Percentiles rank a stretch among this genome's conserved stretches.
phyloP scores from a whole-genome alignment of 805 yeast species.

The Cyberlindnera veronae region DNA sequence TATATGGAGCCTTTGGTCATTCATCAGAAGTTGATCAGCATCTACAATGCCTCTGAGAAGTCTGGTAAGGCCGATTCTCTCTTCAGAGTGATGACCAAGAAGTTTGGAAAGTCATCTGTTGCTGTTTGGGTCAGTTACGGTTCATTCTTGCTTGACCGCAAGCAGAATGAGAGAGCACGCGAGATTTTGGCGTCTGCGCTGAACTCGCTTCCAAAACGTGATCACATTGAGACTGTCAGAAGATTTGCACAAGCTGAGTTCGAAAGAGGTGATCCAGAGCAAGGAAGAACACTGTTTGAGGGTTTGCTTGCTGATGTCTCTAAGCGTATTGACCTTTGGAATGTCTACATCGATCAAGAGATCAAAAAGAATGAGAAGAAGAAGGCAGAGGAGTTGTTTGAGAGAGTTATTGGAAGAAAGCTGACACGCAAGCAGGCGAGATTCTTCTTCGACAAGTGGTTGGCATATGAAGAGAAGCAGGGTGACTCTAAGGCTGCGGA shows the following conservation, averaged over 20 bases:
- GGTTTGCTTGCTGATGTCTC: constrained; percentile 88
- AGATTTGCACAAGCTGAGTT: constrained; percentile 90
- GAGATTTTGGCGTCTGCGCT: constrained; percentile 72
- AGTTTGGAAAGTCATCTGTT: constrained; percentile 66
- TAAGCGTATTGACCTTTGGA: constrained; percentile 91
- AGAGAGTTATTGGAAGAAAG: constrained; percentile 66
- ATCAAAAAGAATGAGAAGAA: constrained; percentile 64
- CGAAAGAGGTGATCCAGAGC: constrained; percentile 83
- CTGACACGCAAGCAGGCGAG: constrained; percentile 86
- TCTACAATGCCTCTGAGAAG: constrained; percentile 73
- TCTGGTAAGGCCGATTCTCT: constrained; percentile 64
- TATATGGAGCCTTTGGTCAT: constrained; percentile 85
- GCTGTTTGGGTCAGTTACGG: constrained; percentile 84
- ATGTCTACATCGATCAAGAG: constrained; percentile 91
- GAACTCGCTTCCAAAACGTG: constrained; percentile 64
- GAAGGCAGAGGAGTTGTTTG: constrained; percentile 76
- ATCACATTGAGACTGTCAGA: constrained; percentile 74
- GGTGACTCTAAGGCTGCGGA: constrained; percentile 70
- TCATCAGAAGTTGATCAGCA: constrained; percentile 75
- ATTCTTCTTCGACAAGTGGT: constrained; percentile 93
- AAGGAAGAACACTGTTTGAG: constrained; percentile 92
- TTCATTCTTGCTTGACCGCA: constrained; percentile 62
- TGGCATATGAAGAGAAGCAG: constrained; percentile 66
- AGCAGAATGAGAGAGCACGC: constrained; percentile 56
- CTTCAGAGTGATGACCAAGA: constrained; percentile 67